phyloP scores from a whole-genome alignment of 257 asterid genomes.

The Linderniella brevidens region DNA sequence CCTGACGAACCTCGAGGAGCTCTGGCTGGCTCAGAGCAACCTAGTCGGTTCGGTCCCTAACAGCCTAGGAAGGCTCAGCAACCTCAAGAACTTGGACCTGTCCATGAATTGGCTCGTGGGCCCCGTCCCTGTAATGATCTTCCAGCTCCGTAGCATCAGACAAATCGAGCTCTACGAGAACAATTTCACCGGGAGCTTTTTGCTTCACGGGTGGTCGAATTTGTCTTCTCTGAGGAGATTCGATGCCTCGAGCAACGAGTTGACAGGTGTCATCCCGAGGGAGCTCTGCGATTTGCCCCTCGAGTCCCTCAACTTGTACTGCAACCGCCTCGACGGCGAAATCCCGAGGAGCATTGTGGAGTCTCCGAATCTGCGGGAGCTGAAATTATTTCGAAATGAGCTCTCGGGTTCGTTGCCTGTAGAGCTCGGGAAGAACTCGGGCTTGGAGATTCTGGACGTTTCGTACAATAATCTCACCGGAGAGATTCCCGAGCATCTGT shows the following conservation, averaged over 20 bases:
- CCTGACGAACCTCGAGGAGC: slow-evolving; percentile 32
- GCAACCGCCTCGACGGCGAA: slow-evolving; percentile 42
- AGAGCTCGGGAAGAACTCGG: slow-evolving; percentile 59
- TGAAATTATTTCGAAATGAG: slow-evolving; percentile 31
- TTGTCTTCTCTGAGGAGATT: slow-evolving; percentile 48
- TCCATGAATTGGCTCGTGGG: slow-evolving; percentile 40
- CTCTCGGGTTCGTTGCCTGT: slow-evolving; percentile 46
- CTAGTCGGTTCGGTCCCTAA: slow-evolving; percentile 50
- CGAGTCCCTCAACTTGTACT: slow-evolving; percentile 43
- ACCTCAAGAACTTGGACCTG: slow-evolving; percentile 44
- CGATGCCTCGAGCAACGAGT: slow-evolving; percentile 43
- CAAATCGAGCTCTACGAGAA: slow-evolving; percentile 70
- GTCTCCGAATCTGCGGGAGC: slow-evolving; percentile 43
- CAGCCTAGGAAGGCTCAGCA: slow-evolving; percentile 25
- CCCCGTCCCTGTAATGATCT: slow-evolving; percentile 27
- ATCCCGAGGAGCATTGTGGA: slow-evolving; percentile 51
- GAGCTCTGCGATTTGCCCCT: slow-evolving; percentile 63
- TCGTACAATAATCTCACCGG: slow-evolving; percentile 35
- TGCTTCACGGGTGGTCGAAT: slow-evolving; percentile 60
- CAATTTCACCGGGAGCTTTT: slow-evolving; percentile 29
- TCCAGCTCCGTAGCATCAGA: slow-evolving; percentile 28
- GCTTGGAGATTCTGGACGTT: slow-evolving; percentile 35
- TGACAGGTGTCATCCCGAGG: slow-evolving; percentile 48
- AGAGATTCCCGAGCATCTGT: slow-evolving; percentile 36
- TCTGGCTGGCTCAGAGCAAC: slow-evolving; percentile 37